phyloP scores from a whole-genome alignment of 345 rosid species.

The Murraya koenigii region DNA sequence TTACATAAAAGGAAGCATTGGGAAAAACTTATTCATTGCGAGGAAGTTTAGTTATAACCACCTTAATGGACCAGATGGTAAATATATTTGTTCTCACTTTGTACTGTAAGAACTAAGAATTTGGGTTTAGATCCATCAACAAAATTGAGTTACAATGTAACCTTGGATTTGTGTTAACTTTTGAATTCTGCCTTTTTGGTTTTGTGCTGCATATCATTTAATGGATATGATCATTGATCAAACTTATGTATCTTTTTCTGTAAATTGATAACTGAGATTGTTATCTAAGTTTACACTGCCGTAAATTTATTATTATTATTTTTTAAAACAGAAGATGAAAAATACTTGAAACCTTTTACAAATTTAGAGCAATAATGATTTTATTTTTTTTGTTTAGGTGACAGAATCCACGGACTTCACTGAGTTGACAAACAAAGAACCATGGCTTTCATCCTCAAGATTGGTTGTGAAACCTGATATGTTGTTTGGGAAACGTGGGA shows the following conservation, averaged over 20 bases:
- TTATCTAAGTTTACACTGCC: neutral
- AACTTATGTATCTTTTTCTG: neutral
- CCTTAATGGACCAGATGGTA: neutral
- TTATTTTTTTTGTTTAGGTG: constrained; percentile 45
- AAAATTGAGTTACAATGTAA: neutral
- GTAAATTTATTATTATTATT: too few species aligned
- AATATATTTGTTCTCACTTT: neutral
- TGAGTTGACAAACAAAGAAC: constrained; percentile 67
- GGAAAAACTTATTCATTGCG: neutral
- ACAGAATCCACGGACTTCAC: constrained; percentile 75
- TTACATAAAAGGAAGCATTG: neutral
- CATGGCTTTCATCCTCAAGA: constrained; percentile 86
- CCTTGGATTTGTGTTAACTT: neutral
- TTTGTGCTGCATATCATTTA: neutral
- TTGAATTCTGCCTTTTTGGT: neutral
- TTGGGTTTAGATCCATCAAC: neutral
- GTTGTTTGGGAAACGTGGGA: constrained; percentile 96
- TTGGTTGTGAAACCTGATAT: constrained; percentile 98
- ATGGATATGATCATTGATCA: neutral
- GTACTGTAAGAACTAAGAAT: neutral
- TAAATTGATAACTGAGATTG: neutral
- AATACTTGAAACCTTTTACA: neutral
- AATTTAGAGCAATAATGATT: neutral
- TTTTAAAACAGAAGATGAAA: neutral
- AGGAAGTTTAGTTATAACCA: too few species aligned